These are phyloP conservation scores for Golubevia pallescens DNA, from an alignment of 1,284 basidiomycete genomes.

Conservation along the genomic window DNA sequence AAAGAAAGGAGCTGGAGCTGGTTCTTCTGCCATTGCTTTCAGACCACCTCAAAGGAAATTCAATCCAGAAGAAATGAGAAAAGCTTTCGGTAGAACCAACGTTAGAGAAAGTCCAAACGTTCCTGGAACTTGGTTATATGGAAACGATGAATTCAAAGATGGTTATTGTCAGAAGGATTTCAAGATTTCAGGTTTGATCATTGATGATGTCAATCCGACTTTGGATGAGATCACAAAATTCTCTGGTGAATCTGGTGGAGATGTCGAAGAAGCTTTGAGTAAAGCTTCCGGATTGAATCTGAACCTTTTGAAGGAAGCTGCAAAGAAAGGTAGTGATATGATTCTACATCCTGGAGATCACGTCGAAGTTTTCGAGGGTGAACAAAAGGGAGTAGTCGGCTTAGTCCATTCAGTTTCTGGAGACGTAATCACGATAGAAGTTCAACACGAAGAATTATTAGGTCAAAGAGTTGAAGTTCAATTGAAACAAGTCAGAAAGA, in stretches of 20 bases:
- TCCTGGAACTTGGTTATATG: constrained; percentile 35
- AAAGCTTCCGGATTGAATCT: constrained; percentile 42
- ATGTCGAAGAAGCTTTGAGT: constrained; percentile 3
- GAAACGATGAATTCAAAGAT: constrained; percentile 52
- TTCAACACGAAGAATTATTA: constrained; percentile 45
- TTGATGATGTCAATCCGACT: constrained; percentile 58
- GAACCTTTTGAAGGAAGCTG: constrained; percentile 50
- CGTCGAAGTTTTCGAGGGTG: constrained; percentile 62
- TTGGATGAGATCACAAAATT: constrained; percentile 60
- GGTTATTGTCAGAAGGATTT: constrained; percentile 63
- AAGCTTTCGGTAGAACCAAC: constrained; percentile 26
- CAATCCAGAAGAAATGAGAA: constrained; percentile 57
- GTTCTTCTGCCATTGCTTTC: constrained; percentile 29
- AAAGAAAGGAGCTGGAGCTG: constrained; percentile 43
- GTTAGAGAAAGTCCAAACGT: constrained; percentile 10
- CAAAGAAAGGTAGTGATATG: constrained; percentile 44
- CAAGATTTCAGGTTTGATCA: constrained; percentile 40
- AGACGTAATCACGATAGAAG: constrained; percentile 50
- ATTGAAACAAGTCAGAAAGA: constrained; percentile 54
- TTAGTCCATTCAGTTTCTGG: constrained; percentile 50
- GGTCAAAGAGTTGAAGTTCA: constrained; percentile 59
- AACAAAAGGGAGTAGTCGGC: constrained; percentile 59
- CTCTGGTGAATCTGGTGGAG: constrained; percentile 37
- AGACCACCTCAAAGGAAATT: constrained; percentile 60
- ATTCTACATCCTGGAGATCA: constrained; percentile 60